phyloP scores from a whole-genome alignment of 164 flowering plant species.

The Nymphaea colorata region DNA sequence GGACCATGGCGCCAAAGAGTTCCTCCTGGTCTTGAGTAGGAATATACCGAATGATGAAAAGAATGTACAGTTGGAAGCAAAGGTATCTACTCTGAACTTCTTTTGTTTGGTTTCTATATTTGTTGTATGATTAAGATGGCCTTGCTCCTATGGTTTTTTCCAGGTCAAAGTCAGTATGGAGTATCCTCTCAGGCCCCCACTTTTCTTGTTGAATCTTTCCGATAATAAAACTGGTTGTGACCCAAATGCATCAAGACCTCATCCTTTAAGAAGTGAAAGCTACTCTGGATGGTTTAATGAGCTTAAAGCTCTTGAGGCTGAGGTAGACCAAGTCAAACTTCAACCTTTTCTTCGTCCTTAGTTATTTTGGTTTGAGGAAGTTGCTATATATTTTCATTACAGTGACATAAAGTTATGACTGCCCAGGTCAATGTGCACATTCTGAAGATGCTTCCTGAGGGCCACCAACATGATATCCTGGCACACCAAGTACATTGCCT shows the following conservation, averaged over 20 bases:
- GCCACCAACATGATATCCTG: conserved; percentile 46
- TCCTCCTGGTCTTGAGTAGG: conserved; percentile 37
- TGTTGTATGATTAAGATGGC: neutral
- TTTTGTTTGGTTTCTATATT: conserved; percentile 2
- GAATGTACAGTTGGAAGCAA: conserved; percentile 51
- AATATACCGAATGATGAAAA: conserved; percentile 22
- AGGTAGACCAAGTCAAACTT: conserved; percentile 30
- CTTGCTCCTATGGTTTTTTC: conserved; percentile 2
- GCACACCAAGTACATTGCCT: conserved; percentile 71
- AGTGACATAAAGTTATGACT: too few relatives aligned
- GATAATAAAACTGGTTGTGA: conserved; percentile 18
- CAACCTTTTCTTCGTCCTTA: neutral
- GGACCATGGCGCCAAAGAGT: conserved; percentile 52
- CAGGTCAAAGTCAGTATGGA: conserved; percentile 84
- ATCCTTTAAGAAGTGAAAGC: conserved; percentile 6
- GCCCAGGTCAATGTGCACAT: conserved; percentile 76
- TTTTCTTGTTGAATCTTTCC: conserved; percentile 37
- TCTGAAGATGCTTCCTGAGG: conserved; percentile 44
- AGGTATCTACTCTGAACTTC: conserved; percentile 27
- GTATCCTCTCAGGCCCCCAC: conserved; percentile 91
- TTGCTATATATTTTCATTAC: too few relatives aligned
- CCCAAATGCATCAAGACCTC: conserved; percentile 1
- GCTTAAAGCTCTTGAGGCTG: conserved; percentile 87
- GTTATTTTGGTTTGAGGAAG: too few relatives aligned
- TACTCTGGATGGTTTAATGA: conserved; percentile 51